Evolutionary conservation across 345 rosid species (phyloP).

Genomic region (Eucalyptus erythrocorys): DNA sequence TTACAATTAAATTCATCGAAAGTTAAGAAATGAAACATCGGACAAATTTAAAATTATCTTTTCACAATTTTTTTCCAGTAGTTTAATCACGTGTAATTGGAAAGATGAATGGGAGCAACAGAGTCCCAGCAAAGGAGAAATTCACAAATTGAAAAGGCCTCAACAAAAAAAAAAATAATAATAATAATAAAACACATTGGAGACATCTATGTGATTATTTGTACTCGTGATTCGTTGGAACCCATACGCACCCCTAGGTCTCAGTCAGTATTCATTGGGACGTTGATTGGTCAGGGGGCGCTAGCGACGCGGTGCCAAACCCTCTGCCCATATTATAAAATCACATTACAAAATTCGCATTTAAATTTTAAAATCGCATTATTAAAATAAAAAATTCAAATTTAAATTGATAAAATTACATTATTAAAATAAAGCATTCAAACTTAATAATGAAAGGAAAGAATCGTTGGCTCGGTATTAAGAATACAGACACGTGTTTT

Average conservation of each 20-base stretch:
- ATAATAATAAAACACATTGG: no score
- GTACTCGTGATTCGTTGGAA: neutral
- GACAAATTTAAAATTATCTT: neutral
- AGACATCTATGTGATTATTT: neutral
- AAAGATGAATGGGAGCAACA: neutral
- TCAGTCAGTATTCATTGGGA: neutral
- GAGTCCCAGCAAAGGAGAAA: neutral
- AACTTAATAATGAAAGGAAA: neutral
- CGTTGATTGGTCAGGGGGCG: neutral
- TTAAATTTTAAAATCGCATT: no score
- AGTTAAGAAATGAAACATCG: neutral
- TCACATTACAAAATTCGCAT: no score
- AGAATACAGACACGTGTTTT: neutral
- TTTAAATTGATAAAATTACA: neutral
- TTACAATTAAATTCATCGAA: neutral
- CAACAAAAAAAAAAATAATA: neutral
- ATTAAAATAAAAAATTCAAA: no score
- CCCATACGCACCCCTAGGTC: neutral
- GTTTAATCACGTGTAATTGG: neutral
- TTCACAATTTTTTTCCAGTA: neutral
- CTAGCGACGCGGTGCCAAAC: neutral
- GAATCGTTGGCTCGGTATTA: neutral
- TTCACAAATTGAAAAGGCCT: neutral
- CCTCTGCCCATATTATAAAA: neutral
- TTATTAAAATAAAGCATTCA: neutral